Percentiles rank a stretch among this genome's conserved stretches.
Conservation (phyloP, 75 land plant species). For the Selaginella tamariscina region DNA sequence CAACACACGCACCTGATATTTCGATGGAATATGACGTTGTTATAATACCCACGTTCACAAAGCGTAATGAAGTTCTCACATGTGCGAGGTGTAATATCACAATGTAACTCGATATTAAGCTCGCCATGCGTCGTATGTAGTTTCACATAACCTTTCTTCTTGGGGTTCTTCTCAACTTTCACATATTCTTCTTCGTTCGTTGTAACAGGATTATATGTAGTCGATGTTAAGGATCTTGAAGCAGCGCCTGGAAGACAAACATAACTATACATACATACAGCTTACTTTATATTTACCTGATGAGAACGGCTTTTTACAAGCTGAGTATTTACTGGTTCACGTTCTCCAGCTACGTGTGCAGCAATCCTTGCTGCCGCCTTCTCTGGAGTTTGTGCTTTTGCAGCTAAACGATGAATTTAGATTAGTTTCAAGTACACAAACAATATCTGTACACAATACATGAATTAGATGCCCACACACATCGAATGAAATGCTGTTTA, state of each 20-base stretch:
- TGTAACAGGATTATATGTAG: slow-evolving; percentile 78
- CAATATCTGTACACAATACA: no score
- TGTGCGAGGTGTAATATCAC: slow-evolving; percentile 84
- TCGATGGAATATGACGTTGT: slow-evolving; percentile 75
- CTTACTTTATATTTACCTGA: no score
- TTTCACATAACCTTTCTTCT: slow-evolving; percentile 85
- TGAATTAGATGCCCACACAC: no score
- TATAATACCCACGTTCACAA: slow-evolving; percentile 86
- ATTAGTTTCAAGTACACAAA: no score
- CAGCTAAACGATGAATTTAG: slow-evolving; percentile 83
- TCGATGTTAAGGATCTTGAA: slow-evolving; percentile 88
- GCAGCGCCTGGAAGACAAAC: slow-evolving; percentile 83
- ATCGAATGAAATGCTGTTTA: no score
- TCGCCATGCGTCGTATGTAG: slow-evolving; percentile 92
- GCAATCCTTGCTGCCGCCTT: slow-evolving; percentile 88
- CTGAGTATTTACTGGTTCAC: slow-evolving; percentile 77
- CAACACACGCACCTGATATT: slow-evolving; percentile 78
- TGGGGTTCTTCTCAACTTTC: slow-evolving; percentile 85
- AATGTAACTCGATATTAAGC: slow-evolving; percentile 86
- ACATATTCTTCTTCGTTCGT: slow-evolving; percentile 77
- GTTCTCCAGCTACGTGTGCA: slow-evolving; percentile 78
- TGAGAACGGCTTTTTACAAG: slow-evolving; percentile 86
- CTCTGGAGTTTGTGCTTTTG: slow-evolving; percentile 58
- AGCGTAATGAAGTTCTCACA: slow-evolving; percentile 95
- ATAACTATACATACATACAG: no score